Percentiles rank a stretch among this genome's conserved stretches.
Conservation (phyloP, 208 protist species). For the Leptomonas pyrrhocoris region DNA sequence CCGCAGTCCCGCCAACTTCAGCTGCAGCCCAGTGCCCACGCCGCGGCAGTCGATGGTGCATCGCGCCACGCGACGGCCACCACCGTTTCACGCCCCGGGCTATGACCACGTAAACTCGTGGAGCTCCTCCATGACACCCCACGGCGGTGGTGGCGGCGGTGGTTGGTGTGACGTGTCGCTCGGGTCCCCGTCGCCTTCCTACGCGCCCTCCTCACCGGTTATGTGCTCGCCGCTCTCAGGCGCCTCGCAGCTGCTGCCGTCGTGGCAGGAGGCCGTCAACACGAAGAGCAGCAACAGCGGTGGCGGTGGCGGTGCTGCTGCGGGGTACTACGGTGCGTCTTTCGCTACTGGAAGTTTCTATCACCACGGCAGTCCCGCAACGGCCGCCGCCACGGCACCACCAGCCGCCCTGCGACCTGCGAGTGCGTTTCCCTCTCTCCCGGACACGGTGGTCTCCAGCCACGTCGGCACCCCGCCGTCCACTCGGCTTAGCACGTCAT, state of each 20-base stretch:
- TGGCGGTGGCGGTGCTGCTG: background rate
- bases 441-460: background rate
- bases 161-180: background rate
- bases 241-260: conserved; percentile 9
- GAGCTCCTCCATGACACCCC: background rate
- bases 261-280: conserved; percentile 13
- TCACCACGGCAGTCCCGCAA: background rate
- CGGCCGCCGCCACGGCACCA: background rate
- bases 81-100: conserved; percentile 8
- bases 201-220: conserved; percentile 23
- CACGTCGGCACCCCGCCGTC: background rate
- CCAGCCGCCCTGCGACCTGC: background rate
- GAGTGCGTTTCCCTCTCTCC: conserved; percentile 8
- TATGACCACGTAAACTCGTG: conserved; percentile 7
- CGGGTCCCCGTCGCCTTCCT: conserved; percentile 17
- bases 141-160: background rate
- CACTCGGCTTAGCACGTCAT: background rate
- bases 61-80: conserved; percentile 7
- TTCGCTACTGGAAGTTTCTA: background rate
- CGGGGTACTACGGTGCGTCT: background rate
- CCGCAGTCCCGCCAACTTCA: conserved; percentile 12
- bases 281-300: background rate
- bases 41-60: conserved; percentile 12
- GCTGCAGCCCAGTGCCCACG: conserved; percentile 22
- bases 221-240: conserved; percentile 24